phyloP scores from a whole-genome alignment of 768 basidiomycete genomes.

The Favolaschia claudopus region DNA sequence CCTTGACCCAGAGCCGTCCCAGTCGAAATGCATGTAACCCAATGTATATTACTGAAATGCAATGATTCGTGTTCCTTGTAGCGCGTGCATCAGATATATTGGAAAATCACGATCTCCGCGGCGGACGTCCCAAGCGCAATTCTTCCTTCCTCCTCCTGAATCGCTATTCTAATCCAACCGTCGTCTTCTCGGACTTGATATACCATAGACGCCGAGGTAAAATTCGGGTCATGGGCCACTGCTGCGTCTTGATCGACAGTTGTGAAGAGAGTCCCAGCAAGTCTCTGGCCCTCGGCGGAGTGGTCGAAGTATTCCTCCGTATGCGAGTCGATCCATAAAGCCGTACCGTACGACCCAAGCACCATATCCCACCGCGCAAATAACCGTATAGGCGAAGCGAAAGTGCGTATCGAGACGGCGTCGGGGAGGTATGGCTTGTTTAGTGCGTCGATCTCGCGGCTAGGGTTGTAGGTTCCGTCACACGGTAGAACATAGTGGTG shows the following conservation, averaged over 20 bases:
- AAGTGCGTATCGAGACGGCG: slow-evolving; percentile 42
- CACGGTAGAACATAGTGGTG: slow-evolving; percentile 64
- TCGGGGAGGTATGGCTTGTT: slow-evolving; percentile 58
- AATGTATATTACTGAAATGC: slow-evolving; percentile 21
- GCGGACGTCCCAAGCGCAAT: slow-evolving; percentile 52
- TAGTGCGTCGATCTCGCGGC: slow-evolving; percentile 31
- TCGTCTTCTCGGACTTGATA: slow-evolving; percentile 56
- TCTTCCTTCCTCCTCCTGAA: slow-evolving; percentile 57
- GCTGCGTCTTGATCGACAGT: slow-evolving; percentile 30
- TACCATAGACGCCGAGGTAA: slow-evolving; percentile 47
- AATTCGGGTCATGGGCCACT: slow-evolving; percentile 33
- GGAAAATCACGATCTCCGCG: slow-evolving; percentile 58
- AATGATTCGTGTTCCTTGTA: slow-evolving; percentile 2
- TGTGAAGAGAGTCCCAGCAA: slow-evolving; percentile 54
- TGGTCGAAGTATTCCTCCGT: slow-evolving; percentile 56
- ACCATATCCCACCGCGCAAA: slow-evolving; percentile 62
- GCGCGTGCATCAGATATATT: slow-evolving; percentile 48
- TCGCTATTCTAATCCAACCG: slow-evolving; percentile 54
- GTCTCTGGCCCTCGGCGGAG: slow-evolving; percentile 62
- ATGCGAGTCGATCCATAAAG: slow-evolving; percentile 72
- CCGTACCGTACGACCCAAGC: slow-evolving; percentile 66
- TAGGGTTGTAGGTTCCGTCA: slow-evolving; percentile 45
- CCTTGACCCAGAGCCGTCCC: slow-evolving; percentile 38
- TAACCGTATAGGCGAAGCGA: slow-evolving; percentile 64
- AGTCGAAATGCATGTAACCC: slow-evolving; percentile 22